Percentiles rank a stretch among this genome's conserved stretches.
Evolutionary conservation across 352 stramenopile genomes (phyloP).

Genomic region (Saprolegnia diclina): DNA sequence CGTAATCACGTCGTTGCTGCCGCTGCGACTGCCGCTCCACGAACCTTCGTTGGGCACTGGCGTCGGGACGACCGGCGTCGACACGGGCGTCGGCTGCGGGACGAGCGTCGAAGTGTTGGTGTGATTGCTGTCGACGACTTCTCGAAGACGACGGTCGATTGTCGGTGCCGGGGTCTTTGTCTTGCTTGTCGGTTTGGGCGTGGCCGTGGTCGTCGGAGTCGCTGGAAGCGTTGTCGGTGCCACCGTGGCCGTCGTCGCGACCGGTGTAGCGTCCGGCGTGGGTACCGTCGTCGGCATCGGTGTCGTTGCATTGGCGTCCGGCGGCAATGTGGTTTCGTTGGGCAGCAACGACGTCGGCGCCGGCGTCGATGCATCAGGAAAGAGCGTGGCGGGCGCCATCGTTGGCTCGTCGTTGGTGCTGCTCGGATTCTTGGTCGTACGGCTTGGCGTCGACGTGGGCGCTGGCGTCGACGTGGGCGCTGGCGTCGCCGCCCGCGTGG

Average conservation of each 20-base stretch:
- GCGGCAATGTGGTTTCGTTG: not conserved
- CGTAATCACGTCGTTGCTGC: not conserved
- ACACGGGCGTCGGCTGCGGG: not conserved
- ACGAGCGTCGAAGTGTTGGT: not conserved
- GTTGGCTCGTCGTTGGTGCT: not conserved
- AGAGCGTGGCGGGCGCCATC: not conserved
- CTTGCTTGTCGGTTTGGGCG: not conserved
- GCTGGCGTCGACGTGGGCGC: not conserved
- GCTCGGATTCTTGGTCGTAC: not conserved
- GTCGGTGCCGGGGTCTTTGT: not conserved
- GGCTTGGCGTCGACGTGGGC: not conserved
- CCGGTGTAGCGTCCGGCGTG: not conserved
- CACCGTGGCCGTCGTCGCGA: not conserved
- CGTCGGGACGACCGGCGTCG: not conserved
- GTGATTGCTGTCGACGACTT: not conserved
- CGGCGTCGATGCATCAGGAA: not conserved
- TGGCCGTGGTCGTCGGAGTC: not conserved
- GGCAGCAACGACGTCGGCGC: not conserved
- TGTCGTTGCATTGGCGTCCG: not conserved
- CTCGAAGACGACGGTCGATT: not conserved
- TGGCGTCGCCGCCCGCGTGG: not conserved
- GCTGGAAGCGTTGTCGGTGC: not conserved
- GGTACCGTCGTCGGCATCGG: not conserved
- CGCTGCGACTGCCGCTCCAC: not conserved
- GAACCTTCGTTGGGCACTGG: not conserved